A percentile compares a stretch with the other conserved stretches of the same genome.
Conservation (phyloP, 176 grass and related monocot genomes). For the Urochloa ruziziensis region DNA sequence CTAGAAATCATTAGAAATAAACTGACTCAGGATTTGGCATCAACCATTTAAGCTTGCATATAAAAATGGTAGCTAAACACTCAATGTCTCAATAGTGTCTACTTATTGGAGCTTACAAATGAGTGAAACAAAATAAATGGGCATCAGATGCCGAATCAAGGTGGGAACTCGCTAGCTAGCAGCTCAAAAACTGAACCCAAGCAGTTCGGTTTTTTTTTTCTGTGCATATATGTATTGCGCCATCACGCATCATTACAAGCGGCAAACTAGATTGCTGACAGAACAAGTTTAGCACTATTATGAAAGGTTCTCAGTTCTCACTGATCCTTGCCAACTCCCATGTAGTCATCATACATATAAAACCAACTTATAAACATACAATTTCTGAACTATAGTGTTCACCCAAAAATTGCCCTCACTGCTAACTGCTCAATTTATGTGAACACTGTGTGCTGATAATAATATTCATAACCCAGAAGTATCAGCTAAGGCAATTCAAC, state of each 20-base stretch:
- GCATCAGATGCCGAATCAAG: neutral
- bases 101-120: neutral
- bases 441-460: neutral
- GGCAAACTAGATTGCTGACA: constrained; percentile 2
- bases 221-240: neutral
- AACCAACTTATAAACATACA: neutral
- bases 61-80: neutral
- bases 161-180: neutral
- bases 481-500: neutral
- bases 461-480: neutral
- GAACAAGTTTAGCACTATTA: neutral
- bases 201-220: neutral
- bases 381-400: neutral
- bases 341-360: neutral
- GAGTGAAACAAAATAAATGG: neutral
- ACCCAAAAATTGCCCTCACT: neutral
- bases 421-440: neutral
- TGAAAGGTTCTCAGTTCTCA: neutral
- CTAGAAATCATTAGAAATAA: constrained; percentile 9
- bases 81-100: neutral
- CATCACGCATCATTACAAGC: neutral
- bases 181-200: neutral
- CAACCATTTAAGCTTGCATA: neutral
- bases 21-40: constrained; percentile 1
- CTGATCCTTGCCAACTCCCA: neutral